Evolutionary conservation across 306 rosid species (phyloP).

Genomic region (Ormosia emarginata): DNA sequence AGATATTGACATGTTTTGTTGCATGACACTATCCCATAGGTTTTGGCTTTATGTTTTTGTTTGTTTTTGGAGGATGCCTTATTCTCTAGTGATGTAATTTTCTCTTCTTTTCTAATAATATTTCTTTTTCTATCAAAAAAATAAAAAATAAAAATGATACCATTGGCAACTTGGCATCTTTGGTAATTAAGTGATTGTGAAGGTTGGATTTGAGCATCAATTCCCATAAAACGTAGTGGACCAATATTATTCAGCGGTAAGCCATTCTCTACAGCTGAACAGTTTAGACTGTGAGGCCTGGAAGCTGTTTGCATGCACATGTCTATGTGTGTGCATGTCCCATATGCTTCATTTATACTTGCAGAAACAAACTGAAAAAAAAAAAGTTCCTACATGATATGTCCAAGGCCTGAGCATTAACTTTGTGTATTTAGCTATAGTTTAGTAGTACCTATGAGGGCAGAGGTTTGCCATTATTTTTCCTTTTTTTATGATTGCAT

Average conservation of each 20-base stretch:
- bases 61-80: no score
- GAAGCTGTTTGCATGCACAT: neutral
- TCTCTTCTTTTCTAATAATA: no score
- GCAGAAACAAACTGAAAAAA: neutral
- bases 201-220: neutral
- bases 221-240: neutral
- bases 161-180: neutral
- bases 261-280: neutral
- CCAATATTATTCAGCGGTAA: neutral
- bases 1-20: no score
- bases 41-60: no score
- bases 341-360: neutral
- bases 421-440: neutral
- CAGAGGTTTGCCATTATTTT: neutral
- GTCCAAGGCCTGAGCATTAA: neutral
- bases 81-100: no score
- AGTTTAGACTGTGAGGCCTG: neutral
- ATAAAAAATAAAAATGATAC: neutral
- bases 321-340: neutral
- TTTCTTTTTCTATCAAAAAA: no score
- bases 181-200: neutral
- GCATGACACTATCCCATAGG: no score
- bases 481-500: neutral
- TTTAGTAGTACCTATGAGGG: neutral
- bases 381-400: neutral